These are phyloP conservation scores for Chimonanthus salicifolius DNA, from an alignment of 164 flowering plant species.

Conservation along the genomic window DNA sequence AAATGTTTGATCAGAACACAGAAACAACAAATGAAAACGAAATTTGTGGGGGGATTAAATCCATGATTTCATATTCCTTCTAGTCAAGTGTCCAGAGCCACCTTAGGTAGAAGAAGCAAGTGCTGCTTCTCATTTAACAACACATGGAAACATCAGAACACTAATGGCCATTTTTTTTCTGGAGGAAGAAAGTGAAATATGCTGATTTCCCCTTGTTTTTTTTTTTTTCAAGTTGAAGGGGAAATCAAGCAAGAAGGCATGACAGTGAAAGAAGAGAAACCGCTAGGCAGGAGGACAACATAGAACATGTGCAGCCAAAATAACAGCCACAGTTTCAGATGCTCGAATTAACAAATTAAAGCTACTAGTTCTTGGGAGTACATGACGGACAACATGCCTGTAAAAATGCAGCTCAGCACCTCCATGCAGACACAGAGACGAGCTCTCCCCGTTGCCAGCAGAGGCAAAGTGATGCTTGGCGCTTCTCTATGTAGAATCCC, in stretches of 20 bases:
- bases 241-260: constrained; percentile 33
- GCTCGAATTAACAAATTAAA: constrained; percentile 6
- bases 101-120: background rate
- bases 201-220: background rate
- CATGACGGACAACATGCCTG: constrained; percentile 16
- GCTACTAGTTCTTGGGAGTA: constrained; percentile 2
- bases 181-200: background rate
- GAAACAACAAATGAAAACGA: background rate
- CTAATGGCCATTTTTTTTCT: background rate
- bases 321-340: constrained; percentile 9
- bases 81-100: background rate
- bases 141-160: background rate
- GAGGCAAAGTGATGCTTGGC: constrained; percentile 69
- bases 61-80: background rate
- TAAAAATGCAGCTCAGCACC: constrained; percentile 42
- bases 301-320: constrained; percentile 6
- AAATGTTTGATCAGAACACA: background rate
- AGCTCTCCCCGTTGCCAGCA: constrained; percentile 83
- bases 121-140: background rate
- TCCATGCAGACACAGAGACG: constrained; percentile 82
- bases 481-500: constrained; percentile 85
- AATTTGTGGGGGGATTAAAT: background rate
- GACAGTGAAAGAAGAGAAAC: constrained; percentile 22
- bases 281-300: background rate
- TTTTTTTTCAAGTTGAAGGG: background rate